Evolutionary conservation across 2,329 filamentous ascomycete species (phyloP), one percentile per base, ranked within the genome.

Genomic region (Fusarium sp.): DNA sequence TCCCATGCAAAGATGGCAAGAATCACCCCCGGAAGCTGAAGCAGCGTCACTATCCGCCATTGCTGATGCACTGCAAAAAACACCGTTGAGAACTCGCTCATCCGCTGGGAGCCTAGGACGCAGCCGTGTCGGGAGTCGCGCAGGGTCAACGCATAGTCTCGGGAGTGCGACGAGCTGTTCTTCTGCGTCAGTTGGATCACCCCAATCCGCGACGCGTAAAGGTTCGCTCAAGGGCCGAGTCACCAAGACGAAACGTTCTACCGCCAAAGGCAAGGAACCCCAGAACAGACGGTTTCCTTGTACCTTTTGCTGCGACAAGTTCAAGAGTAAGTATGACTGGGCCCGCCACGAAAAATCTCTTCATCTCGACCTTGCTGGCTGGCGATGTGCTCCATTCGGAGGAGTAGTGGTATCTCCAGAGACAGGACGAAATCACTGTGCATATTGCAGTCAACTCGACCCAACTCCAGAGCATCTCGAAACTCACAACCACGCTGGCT

Each of bases 251-350:
- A 72, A 61, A 45, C 44, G 61, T 3, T 31, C 65, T 3, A 24
- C 45, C 9, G 22, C 39, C 0, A 73, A 61, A 41, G 33, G 47
- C 8, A 73, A 71, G 3, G 56, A 36, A 1, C 16, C 18, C 1
- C 61, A 57, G 1, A 63, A 71, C 33, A 61, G 73, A 18, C 38
- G 65, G 0, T 77, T 73, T 33, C 75, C 61, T 5, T 77, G 75
- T 44, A 77, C 75, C 0, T 77, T 77, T 30, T 77, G 75, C 28
- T 76, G 73, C 5, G 75, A 77, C 13, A 70, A 66, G 5, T 77
- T 77, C 15, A 77, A 76, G 28, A 77, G 61, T 35, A 77, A 77
- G 18, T 77, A 77, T 36, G 75, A 77, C 24, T 77, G 75, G 75
- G 66, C 74, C 0, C 59, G 75, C 0, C 75, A 77, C 3, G 75